A percentile compares a stretch with the other conserved stretches of the same genome.
Evolutionary conservation across 2,329 filamentous ascomycete species (phyloP).

Genomic region (Cercospora berteroae): DNA sequence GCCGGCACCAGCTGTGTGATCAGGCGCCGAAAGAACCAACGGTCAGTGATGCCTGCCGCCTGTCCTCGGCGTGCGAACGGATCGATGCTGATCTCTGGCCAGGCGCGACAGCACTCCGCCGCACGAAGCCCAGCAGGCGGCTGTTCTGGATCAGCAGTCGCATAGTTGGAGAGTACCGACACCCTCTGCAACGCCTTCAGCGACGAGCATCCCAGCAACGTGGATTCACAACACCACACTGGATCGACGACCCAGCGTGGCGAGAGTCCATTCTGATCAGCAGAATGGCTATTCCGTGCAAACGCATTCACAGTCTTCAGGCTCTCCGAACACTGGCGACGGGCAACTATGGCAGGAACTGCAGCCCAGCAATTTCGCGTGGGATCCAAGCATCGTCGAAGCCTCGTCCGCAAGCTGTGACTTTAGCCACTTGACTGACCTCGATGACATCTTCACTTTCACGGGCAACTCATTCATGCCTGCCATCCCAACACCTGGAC

Average conservation of each 20-base stretch:
- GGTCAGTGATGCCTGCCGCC: constrained; percentile 7
- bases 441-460: constrained; percentile 28
- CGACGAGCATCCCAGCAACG: constrained; percentile 1
- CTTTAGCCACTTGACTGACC: constrained; percentile 26
- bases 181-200: constrained; percentile 15
- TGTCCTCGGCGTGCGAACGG: background rate
- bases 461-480: constrained; percentile 25
- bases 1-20: constrained; percentile 24
- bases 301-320: constrained; percentile 24
- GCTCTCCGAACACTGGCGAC: constrained; percentile 22
- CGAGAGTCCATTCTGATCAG: constrained; percentile 13
- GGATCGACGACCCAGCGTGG: constrained; percentile 15
- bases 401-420: constrained; percentile 24
- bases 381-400: constrained; percentile 25
- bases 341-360: constrained; percentile 21
- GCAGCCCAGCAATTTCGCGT: constrained; percentile 17
- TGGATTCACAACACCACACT: constrained; percentile 11
- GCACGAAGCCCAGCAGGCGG: constrained; percentile 19
- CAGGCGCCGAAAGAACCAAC: constrained; percentile 25
- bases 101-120: constrained; percentile 27
- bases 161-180: constrained; percentile 26
- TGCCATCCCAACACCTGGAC: constrained; percentile 15
- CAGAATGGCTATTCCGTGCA: constrained; percentile 18
- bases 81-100: constrained; percentile 13
- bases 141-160: constrained; percentile 23